Percentiles rank a stretch among this genome's conserved stretches.
Conservation (phyloP, 768 basidiomycete species). For the Mycena alexandri region DNA sequence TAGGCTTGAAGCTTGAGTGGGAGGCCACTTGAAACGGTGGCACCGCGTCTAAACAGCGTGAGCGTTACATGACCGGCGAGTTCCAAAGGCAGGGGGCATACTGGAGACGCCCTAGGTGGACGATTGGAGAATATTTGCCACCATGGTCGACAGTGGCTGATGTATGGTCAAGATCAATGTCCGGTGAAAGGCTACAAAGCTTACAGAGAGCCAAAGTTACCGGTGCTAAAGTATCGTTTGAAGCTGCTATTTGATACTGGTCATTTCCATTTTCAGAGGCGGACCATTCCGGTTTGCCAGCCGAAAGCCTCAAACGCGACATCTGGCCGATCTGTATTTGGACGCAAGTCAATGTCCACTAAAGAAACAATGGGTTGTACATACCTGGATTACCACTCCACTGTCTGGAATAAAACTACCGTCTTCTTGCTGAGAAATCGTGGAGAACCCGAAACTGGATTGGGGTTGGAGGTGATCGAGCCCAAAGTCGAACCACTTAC, state of each 20-base stretch:
- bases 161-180: neutral
- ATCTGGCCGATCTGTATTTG: conserved; percentile 3
- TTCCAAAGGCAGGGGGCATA: neutral
- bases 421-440: conserved; percentile 1
- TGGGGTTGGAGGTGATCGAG: neutral
- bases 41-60: neutral
- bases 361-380: neutral
- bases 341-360: neutral
- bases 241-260: conserved; percentile 1
- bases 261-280: neutral
- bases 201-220: conserved; percentile 6
- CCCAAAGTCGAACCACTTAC: neutral
- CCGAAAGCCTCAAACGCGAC: neutral
- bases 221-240: neutral
- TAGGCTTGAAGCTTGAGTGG: conserved; percentile 13
- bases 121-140: conserved; percentile 3
- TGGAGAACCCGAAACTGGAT: conserved; percentile 10
- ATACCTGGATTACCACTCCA: neutral
- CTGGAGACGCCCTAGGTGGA: conserved; percentile 3
- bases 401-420: conserved; percentile 2
- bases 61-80: neutral
- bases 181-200: neutral
- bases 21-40: neutral
- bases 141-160: neutral
- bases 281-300: conserved; percentile 8